phyloP scores from a whole-genome alignment of 192 early-diverging fungal species.

The Gigaspora rosea region DNA sequence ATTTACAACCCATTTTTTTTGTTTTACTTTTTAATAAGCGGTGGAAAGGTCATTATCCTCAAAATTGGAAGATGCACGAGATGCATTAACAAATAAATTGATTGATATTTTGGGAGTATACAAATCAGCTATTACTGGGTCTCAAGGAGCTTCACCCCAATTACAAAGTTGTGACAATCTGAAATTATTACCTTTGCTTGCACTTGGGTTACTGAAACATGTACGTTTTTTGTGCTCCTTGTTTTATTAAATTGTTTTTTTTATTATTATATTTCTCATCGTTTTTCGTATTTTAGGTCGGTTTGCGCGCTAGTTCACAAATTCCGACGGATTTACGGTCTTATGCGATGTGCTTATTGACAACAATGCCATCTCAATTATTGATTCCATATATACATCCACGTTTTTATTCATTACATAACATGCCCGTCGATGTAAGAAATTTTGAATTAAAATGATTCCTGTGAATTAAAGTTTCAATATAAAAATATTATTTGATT shows the following conservation, averaged over 20 bases:
- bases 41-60: conserved; percentile 84
- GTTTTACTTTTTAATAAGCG: conserved; percentile 47
- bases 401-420: conserved; percentile 83
- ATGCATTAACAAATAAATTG: conserved; percentile 84
- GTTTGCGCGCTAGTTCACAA: conserved; percentile 61
- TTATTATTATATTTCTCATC: neutral
- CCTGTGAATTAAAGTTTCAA: neutral
- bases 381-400: conserved; percentile 72
- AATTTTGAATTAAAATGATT: neutral
- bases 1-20: neutral
- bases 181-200: conserved; percentile 81
- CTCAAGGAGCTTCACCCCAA: conserved; percentile 75
- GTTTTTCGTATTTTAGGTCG: conserved; percentile 39
- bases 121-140: conserved; percentile 75
- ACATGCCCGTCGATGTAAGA: conserved; percentile 66
- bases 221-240: conserved; percentile 45
- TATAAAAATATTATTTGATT: neutral
- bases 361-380: conserved; percentile 81
- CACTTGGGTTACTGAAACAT: conserved; percentile 83
- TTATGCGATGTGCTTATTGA: conserved; percentile 75
- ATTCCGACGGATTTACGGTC: conserved; percentile 82
- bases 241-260: neutral
- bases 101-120: conserved; percentile 89
- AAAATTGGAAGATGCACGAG: conserved; percentile 91
- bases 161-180: conserved; percentile 83